These are phyloP conservation scores for Lagenaria siceraria DNA, from an alignment of 306 rosid species.

Conservation along the genomic window DNA sequence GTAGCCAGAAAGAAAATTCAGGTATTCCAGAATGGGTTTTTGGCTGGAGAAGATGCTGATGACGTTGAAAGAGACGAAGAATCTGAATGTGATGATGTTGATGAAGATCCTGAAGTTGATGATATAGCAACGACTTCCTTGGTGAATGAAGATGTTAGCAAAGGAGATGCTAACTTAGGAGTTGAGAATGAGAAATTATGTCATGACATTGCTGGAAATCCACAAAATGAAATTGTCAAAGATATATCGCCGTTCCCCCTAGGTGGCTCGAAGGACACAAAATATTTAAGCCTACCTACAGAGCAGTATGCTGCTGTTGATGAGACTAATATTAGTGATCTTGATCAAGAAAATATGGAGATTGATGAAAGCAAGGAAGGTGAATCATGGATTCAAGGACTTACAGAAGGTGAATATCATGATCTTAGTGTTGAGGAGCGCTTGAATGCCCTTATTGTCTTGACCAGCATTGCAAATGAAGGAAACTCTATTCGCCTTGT, in stretches of 20 bases:
- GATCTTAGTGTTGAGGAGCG: constrained; percentile 96
- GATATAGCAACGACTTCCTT: constrained; percentile 47
- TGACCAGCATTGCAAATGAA: constrained; percentile 92
- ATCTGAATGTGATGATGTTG: constrained; percentile 91
- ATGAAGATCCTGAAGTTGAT: constrained; percentile 92
- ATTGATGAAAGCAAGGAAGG: constrained; percentile 94
- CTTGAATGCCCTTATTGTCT: constrained; percentile 67
- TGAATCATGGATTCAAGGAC: constrained; percentile 96
- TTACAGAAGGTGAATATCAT: constrained; percentile 86
- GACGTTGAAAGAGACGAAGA: constrained; percentile 91
- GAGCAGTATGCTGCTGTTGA: constrained; percentile 26
- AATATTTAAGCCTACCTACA: constrained; percentile 24
- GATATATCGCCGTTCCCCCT: constrained; percentile 37
- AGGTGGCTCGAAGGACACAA: constrained; percentile 42
- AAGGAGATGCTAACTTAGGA: constrained; percentile 34
- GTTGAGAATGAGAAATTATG: constrained; percentile 43
- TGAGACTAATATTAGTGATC: constrained; percentile 24
- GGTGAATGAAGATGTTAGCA: constrained; percentile 35
- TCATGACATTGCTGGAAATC: constrained; percentile 23
- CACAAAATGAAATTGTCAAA: constrained; percentile 41
- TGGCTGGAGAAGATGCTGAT: constrained; percentile 75
- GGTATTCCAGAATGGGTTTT: constrained; percentile 87
- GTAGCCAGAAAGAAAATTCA: constrained; percentile 91
- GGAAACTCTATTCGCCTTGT: constrained; percentile 87
- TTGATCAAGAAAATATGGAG: constrained; percentile 74